These are phyloP conservation scores for Triticum turgidum DNA, from an alignment of 176 grass and related monocot genomes.

Conservation along the genomic window DNA sequence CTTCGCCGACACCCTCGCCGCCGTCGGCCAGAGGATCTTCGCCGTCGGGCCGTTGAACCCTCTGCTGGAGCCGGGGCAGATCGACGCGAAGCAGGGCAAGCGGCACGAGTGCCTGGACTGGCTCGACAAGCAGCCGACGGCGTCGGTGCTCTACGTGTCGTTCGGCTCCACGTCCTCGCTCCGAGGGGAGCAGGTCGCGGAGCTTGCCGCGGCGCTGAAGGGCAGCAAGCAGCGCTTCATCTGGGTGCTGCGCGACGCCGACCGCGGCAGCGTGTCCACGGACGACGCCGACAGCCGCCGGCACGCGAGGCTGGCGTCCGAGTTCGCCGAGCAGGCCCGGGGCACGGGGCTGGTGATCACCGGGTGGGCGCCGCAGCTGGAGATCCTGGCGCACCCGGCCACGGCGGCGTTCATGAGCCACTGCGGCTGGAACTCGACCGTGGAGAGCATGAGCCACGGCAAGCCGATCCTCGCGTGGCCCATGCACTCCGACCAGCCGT, in stretches of 20 bases:
- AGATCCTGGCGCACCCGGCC: constrained; percentile 55
- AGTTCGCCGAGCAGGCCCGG: constrained; percentile 1
- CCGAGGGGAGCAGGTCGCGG: constrained; percentile 27
- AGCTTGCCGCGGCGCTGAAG: constrained; percentile 48
- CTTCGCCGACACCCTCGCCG: background rate
- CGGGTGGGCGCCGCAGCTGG: constrained; percentile 81
- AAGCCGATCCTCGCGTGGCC: constrained; percentile 71
- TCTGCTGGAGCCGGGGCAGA: background rate
- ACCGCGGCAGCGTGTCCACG: constrained; percentile 22
- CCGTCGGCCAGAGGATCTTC: constrained; percentile 41
- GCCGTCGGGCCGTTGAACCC: constrained; percentile 60
- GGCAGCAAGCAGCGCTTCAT: constrained; percentile 53
- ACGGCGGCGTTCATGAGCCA: constrained; percentile 79
- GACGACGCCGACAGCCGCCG: background rate
- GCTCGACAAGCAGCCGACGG: constrained; percentile 49
- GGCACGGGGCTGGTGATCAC: constrained; percentile 50
- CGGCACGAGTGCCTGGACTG: constrained; percentile 53
- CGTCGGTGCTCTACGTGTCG: constrained; percentile 61
- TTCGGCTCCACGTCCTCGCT: constrained; percentile 56
- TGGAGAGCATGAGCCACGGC: constrained; percentile 70
- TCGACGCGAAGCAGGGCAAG: background rate
- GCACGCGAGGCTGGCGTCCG: background rate
- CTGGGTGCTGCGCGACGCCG: constrained; percentile 68
- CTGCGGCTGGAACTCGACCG: constrained; percentile 78
- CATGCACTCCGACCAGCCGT: constrained; percentile 71